Evolutionary conservation across 345 rosid genomes (phyloP), one percentile per base, ranked within the genome.

Genomic region (Brassica cretica): DNA sequence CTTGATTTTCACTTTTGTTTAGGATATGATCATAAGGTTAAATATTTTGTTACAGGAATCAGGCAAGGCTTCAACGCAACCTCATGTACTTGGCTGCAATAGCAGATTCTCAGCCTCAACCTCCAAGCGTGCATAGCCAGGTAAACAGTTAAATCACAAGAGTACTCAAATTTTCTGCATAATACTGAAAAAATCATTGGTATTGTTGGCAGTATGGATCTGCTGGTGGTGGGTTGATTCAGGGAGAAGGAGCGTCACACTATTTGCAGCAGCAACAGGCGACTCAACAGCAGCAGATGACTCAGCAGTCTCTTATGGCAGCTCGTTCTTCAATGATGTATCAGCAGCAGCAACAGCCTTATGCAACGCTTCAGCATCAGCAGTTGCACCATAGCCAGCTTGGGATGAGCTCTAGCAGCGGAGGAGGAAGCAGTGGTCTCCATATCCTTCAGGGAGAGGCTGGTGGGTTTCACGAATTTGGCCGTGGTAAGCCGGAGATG

Each of bases 71-170:
- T 49, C 99, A 96, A 86, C 83, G 93, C 21, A 96, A 96, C 82
- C 93, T 96, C 49, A 96, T 93, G 99, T 96, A 93, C 87, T 83
- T 96, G 67, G 99, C 98, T 78, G 99, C 99, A 18, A 93, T 96
- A 14, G 99, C 99, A 14, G 99, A 96, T 86, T 89, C 97, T 85
- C 99, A 96, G 80, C 99, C 99, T 68, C 99, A 89, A 66, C 91
- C 93, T 9, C 93, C 98, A 9, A 55, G 80, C 4, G 56, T 90
- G 87, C 99, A 95, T 83, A 14, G 91, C 77, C 99, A 93, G 96
- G 99, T 93, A 72, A 27, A 68, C 99, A 91, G 93, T 98, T 93
- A 70, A 27, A 68, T 32, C 12, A 59, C 10, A 27, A 8, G 55
- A 51, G 25, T 49, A 10, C 29, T 15, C 18, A 12, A 51, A 18